Evolutionary conservation across 257 asterid species (phyloP), one percentile per base, ranked within the genome.

Genomic region (Nicotiana otophora): DNA sequence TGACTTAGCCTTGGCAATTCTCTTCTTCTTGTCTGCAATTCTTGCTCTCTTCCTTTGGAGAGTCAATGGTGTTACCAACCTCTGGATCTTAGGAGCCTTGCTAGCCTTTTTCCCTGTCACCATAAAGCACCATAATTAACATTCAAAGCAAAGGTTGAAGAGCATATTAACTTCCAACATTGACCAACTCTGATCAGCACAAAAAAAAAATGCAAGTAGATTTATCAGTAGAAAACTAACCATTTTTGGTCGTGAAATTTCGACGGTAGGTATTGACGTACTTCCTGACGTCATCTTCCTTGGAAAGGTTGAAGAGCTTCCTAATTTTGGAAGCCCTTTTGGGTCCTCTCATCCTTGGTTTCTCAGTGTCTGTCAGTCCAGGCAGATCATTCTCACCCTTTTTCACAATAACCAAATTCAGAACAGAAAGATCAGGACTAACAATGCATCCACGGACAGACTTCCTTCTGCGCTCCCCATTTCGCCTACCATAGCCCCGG

Each of bases 41-140:
- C 80, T 75, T 75, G 80, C 80, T 53, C 80, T 75, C 80, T 75
- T 75, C 80, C 80, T 75, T 46, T 75, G 80, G 17, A 75, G 80
- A 28, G 80, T 75, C 64, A 75, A 75, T 75, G 80, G 80, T 0
- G 80, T 75, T 48, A 75, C 80, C 80, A 75, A 64, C 80, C 80
- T 75, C 80, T 75, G 80, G 46, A 75, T 75, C 46, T 75, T 75
- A 26, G 80, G 80, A 51, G 80, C 80, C 80, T 75, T 75, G 80
- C 80, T 75, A 0, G 53, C 80, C 64, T 75, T 60, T 53, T 75
- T 75, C 17, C 80, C 80, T 75, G 80, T 28, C 8, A 2, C 42
- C 53, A 11, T 19, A 48, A 2, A 14, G 42, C 15, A 14, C 11
- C 62, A 26, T 19, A 28, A 20, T 75, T 3, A 4, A 53, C 17